Evolutionary conservation across 257 asterid species (phyloP), one percentile per base, ranked within the genome.

Genomic region (Solanum chmielewskii): DNA sequence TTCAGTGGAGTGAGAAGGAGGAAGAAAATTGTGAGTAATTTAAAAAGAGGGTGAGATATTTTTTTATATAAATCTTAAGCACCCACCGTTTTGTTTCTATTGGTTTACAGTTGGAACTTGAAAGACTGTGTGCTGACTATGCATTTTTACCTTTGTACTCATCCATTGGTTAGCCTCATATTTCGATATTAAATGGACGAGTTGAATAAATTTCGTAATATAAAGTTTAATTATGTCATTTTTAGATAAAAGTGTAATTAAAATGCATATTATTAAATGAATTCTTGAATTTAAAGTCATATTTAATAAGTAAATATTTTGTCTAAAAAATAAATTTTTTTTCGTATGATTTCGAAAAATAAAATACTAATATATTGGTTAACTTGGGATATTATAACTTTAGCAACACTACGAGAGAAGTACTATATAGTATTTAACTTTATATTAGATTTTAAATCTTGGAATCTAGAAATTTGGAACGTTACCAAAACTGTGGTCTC

Each of bases 91-190:
- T 80, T 80, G 85, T 80, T 80, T 47, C 42, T 29, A 47, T 29
- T 25, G 44, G 85, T 80, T 80, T 80, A 80, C 85, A 47, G 69
- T 80, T 80, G 68, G 68, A 80, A 49, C 68, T 27, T 16, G 31
- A 6, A 80, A 80, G 85, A 68, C 90, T 27, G 87, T 91, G 92
- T 88, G 91, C 93, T 91, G 93, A 90, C 91, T 12, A 82, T 88
- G 91, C 91, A 89, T 89, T 39, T 85, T 27, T 68, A 9, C 9
- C 15, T 23, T 42, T 25, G 29, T 20, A 35, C 13, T 37, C 6
- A 74, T 74, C 49, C 81, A 37, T 74, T 74, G 6, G 81, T 70
- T 31, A 52, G 1, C 4, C 21, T 2, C 8, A 0, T 11, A 4
- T 35, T 1, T 35, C 39, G 23, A 1, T 52, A 9, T 52, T 9